Conservation (phyloP, 116 monocot species). For the Thalassia testudinum region DNA sequence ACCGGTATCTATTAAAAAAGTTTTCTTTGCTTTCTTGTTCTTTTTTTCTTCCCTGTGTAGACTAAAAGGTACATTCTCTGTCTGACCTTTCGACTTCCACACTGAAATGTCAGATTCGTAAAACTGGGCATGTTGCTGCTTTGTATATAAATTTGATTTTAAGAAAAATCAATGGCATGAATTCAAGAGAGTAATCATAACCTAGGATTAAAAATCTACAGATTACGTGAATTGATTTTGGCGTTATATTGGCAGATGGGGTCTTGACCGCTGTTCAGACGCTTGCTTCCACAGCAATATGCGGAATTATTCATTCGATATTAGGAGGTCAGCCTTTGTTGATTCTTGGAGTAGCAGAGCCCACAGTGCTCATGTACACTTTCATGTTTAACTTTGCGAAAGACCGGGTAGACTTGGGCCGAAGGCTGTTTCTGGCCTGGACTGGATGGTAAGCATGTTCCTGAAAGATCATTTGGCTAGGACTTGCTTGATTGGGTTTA, state of each 20-base stretch:
- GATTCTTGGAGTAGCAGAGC: conserved; percentile 82
- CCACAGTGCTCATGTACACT: conserved; percentile 77
- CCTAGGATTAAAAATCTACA: too few species aligned
- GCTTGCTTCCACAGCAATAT: conserved; percentile 59
- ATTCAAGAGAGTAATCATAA: too few species aligned
- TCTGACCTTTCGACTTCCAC: too few species aligned
- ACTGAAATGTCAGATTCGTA: too few species aligned
- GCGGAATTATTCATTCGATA: conserved; percentile 65
- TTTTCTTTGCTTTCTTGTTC: too few species aligned
- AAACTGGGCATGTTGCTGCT: too few species aligned
- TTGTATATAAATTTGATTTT: too few species aligned
- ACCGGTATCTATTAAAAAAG: conserved; percentile 26
- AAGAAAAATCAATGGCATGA: too few species aligned
- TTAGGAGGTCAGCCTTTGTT: conserved; percentile 66
- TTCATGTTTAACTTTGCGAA: conserved; percentile 83
- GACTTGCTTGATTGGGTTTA: neutral
- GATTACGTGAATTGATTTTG: too few species aligned
- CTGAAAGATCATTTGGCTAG: neutral
- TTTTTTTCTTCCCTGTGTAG: too few species aligned
- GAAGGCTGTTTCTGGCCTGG: conserved; percentile 53
- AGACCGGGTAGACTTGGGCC: conserved; percentile 43
- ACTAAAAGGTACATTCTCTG: too few species aligned
- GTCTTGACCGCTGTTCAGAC: conserved; percentile 65
- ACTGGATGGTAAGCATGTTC: conserved; percentile 42
- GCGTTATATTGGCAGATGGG: conserved; percentile 23